phyloP scores from a whole-genome alignment of 768 basidiomycete genomes.

The Podaxis sp. region DNA sequence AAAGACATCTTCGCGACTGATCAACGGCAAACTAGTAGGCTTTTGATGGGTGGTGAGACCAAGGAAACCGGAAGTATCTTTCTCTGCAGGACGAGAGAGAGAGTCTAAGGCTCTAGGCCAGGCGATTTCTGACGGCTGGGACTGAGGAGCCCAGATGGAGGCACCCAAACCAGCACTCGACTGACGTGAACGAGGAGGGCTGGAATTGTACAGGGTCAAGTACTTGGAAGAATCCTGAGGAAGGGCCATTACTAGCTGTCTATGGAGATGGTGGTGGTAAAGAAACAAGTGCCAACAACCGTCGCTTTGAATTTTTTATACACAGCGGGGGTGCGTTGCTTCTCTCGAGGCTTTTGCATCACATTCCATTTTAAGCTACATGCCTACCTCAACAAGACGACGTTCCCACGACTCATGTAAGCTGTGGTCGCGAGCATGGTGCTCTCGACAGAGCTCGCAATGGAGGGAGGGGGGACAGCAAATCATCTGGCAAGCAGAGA shows the following conservation, averaged over 20 bases:
- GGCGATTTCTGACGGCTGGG: conserved; percentile 60
- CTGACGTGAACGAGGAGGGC: conserved; percentile 39
- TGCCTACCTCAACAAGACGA: conserved; percentile 29
- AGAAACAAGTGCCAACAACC: conserved; percentile 37
- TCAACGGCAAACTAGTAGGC: conserved; percentile 25
- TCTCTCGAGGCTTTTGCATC: conserved; percentile 29
- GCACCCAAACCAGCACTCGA: conserved; percentile 38
- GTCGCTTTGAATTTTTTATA: conserved; percentile 34
- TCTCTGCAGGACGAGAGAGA: conserved; percentile 54
- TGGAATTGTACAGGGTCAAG: conserved; percentile 40
- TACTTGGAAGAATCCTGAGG: conserved; percentile 33
- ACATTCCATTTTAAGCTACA: conserved; percentile 33
- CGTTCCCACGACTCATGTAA: conserved; percentile 16
- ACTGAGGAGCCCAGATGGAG: conserved; percentile 85
- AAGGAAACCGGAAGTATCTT: conserved; percentile 28
- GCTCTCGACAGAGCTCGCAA: neutral
- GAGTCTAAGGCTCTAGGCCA: conserved; percentile 72
- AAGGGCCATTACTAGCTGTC: conserved; percentile 29
- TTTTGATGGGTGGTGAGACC: conserved; percentile 20
- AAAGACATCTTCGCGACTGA: conserved; percentile 64
- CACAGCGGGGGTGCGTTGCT: conserved; percentile 30
- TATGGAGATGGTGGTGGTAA: conserved; percentile 39
- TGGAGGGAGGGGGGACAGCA: neutral
- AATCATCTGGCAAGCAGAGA: too few relatives aligned
- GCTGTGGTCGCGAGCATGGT: neutral